A percentile compares a stretch with the other conserved stretches of the same genome.
These are phyloP conservation scores for Biscogniauxia mediterranea DNA, from an alignment of 2,329 filamentous ascomycete genomes.

Conservation along the genomic window DNA sequence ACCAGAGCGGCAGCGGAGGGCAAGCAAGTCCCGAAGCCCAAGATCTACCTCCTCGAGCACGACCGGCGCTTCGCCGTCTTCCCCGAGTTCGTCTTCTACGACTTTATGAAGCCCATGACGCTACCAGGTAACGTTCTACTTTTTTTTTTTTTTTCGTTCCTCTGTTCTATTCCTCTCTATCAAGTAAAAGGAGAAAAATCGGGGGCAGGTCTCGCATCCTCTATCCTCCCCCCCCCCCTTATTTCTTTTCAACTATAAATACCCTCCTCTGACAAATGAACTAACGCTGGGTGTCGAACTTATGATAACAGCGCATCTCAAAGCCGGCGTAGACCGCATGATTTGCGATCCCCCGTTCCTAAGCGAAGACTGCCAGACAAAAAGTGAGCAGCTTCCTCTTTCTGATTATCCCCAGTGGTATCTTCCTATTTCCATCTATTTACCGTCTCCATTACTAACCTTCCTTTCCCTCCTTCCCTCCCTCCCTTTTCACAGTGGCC, in stretches of 20 bases:
- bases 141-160: neutral
- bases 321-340: slow-evolving; percentile 64
- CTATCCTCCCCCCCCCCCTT: neutral
- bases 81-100: slow-evolving; percentile 71
- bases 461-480: too few relatives aligned
- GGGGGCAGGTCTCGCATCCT: neutral
- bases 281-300: neutral
- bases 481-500: slow-evolving; percentile 51
- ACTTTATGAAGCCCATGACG: slow-evolving; percentile 67
- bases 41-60: slow-evolving; percentile 68
- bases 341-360: slow-evolving; percentile 79
- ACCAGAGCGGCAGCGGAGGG: slow-evolving; percentile 10
- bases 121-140: slow-evolving; percentile 49
- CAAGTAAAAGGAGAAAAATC: neutral
- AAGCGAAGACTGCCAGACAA: slow-evolving; percentile 77
- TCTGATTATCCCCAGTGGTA: neutral
- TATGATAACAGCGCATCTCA: slow-evolving; percentile 50
- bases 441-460: neutral
- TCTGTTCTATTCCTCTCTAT: neutral
- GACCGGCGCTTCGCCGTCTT: slow-evolving; percentile 74
- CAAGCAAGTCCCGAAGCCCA: slow-evolving; percentile 45
- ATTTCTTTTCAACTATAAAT: too few relatives aligned
- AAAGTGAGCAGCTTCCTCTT: slow-evolving; percentile 47
- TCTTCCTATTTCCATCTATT: neutral
- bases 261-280: too few relatives aligned